Evolutionary conservation across 75 land plant genomes (phyloP).

Genomic region (Selaginella tamariscina): DNA sequence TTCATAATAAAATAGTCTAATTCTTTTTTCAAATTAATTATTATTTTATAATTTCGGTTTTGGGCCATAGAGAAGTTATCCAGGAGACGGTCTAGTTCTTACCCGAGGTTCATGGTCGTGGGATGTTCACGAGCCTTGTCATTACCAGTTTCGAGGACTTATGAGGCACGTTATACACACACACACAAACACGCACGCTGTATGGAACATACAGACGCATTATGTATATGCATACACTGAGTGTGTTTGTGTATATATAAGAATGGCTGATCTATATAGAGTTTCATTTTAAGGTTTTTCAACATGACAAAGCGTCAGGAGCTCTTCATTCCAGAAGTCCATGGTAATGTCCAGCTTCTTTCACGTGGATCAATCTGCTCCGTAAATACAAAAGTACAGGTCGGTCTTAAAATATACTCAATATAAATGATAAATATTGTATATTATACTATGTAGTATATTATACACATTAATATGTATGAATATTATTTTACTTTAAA

Average conservation of each 20-base stretch:
- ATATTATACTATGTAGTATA: neutral
- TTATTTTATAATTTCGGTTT: conserved; percentile 14
- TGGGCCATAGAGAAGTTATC: conserved; percentile 8
- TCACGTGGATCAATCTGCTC: conserved; percentile 21
- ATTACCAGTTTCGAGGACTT: conserved; percentile 21
- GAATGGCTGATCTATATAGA: neutral
- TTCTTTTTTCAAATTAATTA: neutral
- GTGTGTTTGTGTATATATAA: neutral
- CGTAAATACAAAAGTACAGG: conserved; percentile 24
- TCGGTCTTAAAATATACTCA: conserved; percentile 5
- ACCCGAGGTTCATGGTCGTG: conserved; percentile 27
- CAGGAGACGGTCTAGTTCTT: conserved; percentile 22
- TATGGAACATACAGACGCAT: neutral
- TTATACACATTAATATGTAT: neutral
- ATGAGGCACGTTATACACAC: conserved; percentile 18
- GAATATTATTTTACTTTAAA: neutral
- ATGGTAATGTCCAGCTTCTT: conserved; percentile 22
- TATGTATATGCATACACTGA: neutral
- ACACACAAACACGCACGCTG: neutral
- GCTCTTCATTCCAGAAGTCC: conserved; percentile 29
- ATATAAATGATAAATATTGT: neutral
- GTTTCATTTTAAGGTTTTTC: conserved; percentile 24
- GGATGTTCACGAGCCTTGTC: conserved; percentile 18
- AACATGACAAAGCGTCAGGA: conserved; percentile 30
- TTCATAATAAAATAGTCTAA: neutral